Evolutionary conservation across 208 protist genomes (phyloP), one percentile per base, ranked within the genome.

Genomic region (Trypanosoma melophagium): DNA sequence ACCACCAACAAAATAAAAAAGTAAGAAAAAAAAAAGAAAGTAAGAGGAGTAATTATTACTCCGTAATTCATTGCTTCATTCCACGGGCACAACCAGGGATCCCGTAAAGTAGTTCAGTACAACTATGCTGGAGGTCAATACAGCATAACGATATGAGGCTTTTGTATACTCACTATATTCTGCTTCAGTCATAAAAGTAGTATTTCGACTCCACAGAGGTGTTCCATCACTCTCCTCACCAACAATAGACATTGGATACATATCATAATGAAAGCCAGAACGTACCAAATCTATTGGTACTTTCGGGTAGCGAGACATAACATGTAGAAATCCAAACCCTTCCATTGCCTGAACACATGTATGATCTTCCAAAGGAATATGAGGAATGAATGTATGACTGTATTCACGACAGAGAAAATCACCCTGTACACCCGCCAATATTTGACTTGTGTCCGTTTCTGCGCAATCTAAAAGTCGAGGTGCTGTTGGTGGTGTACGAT

Each of bases 291-390:
- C 80, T 19, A 83, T 80, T 9, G 80, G 77, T 16, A 90, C 51
- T n/a, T 71, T 22, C 25, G 80, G 80, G 54, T 74, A 81, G 42
- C 55, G 56, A 3, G 72, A 72, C 44, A 89, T 64, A 22, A 76
- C 77, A 53, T 84, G 76, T 45, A 90, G 55, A 51, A 90, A 75
- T 3, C 84, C 84, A 47, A 79, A 42, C 17, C 78, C 77, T 49
- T 85, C 84, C 75, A 80, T 81, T 52, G 80, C 80, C 66, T 82
- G 78, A 54, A 87, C 78, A 50, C 84, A 86, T 16, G 80, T 80
- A 28, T 80, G 57, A 17, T 81, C 63, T 53, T 76, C 63, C 19
- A 62, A 71, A 0, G 66, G 76, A 31, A 72, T 51, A 45, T 83
- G 71, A 28, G 38, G 60, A 13, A 77, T 16, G 25, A 77, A 19